Base-by-base conservation (phyloP, 2,329 filamentous ascomycete species). In the Trichoderma sp. region DNA sequence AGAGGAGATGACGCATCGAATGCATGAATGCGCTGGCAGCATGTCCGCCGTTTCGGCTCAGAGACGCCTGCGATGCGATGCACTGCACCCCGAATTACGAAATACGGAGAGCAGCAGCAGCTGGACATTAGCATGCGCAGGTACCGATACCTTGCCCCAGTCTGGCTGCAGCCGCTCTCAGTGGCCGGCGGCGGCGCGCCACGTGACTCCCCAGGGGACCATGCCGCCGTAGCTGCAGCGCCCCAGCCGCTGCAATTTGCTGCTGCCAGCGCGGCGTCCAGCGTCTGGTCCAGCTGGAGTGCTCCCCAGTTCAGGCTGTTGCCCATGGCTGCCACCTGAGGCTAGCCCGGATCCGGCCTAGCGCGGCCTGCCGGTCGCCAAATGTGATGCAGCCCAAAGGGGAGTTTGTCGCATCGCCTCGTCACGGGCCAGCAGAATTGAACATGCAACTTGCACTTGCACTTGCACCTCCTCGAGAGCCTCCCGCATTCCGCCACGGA, bases 291-390 rank as follows among this genome's bases (percentile, higher is more conserved):
- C n/a, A n/a, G n/a, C n/a, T n/a, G n/a, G n/a, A 28, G 26, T 17
- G 15, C 28, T 6, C 5, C 24, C 41, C 26, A n/a, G 34, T 24
- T 24, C 52, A 50, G 57, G 30, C 57, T 73, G 73, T 74, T 74
- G 73, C 73, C 73, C 71, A 74, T 74, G 72, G 72, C 69, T 74
- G 71, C 72, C 67, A 74, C 24, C 50, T 26, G 41, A 39, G 24
- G 43, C 73, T 59, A 66, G 39, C 44, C 61, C 61, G 48, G 54
- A 66, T 55, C 9, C 39, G 44, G 61, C 45, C 41, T 61, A 61
- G 65, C 65, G 34, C 14, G 34, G 12, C 26, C 57, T 65, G 55
- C 56, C 56, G 28, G 41, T 48, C 43, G 61, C 61, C 64, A 44
- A 60, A 55, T 54, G 28, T 55, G 43, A 56, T 59, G 64, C 47